These are phyloP conservation scores for Penicillium angulare DNA, from an alignment of 495 filamentous ascomycete genomes.

Conservation along the genomic window DNA sequence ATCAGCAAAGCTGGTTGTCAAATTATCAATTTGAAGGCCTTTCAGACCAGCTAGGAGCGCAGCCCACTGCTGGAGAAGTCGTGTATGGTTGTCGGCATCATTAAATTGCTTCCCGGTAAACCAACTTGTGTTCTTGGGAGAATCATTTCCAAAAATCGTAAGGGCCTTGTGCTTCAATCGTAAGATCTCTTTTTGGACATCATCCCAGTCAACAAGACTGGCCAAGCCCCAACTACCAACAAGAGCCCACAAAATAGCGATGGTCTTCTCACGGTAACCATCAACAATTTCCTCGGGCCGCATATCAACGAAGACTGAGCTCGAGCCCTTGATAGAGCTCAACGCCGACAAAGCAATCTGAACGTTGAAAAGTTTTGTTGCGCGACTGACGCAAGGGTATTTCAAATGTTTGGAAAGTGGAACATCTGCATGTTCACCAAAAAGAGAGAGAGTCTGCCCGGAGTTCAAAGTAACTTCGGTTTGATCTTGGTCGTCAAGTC, in stretches of 20 bases:
- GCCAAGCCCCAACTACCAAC: constrained; percentile 57
- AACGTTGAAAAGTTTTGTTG: constrained; percentile 61
- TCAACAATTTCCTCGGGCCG: constrained; percentile 63
- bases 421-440: constrained; percentile 20
- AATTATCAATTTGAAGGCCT: constrained; percentile 48
- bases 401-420: constrained; percentile 60
- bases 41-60: constrained; percentile 44
- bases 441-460: constrained; percentile 12
- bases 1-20: constrained; percentile 62
- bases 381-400: constrained; percentile 54
- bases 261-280: constrained; percentile 65
- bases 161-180: constrained; percentile 35
- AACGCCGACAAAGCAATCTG: constrained; percentile 58
- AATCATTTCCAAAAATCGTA: constrained; percentile 18
- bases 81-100: constrained; percentile 31
- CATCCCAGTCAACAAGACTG: constrained; percentile 53
- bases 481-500: background rate
- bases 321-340: constrained; percentile 34
- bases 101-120: constrained; percentile 16
- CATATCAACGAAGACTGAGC: constrained; percentile 34
- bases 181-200: constrained; percentile 51
- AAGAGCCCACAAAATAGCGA: constrained; percentile 60
- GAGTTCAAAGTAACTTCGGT: constrained; percentile 10
- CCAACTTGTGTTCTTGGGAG: constrained; percentile 10
- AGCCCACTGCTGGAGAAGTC: constrained; percentile 57